phyloP scores from a whole-genome alignment of 495 filamentous ascomycete species.

The Aspergillus affinis region DNA sequence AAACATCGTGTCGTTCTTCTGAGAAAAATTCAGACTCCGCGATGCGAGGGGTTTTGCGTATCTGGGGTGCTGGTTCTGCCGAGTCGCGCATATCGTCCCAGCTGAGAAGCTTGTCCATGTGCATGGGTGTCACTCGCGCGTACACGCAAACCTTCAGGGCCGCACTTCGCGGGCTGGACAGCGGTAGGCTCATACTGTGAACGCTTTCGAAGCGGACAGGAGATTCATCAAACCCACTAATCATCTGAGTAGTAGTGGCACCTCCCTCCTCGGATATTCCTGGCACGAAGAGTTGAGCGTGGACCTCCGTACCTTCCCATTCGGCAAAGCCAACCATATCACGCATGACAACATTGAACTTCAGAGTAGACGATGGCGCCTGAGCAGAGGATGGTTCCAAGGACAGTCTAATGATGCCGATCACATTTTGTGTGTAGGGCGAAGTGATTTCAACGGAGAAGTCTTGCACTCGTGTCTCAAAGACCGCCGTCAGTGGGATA shows the following conservation, averaged over 20 bases:
- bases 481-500: conserved; percentile 89
- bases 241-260: conserved; percentile 90
- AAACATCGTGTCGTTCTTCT: conserved; percentile 91
- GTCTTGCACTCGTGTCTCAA: conserved; percentile 92
- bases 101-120: conserved; percentile 94
- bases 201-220: conserved; percentile 94
- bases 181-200: conserved; percentile 97
- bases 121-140: conserved; percentile 86
- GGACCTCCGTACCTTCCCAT: conserved; percentile 91
- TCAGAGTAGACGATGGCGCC: conserved; percentile 86
- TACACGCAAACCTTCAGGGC: conserved; percentile 89
- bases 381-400: conserved; percentile 93
- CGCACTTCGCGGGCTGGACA: conserved; percentile 71
- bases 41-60: conserved; percentile 69
- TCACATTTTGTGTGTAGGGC: conserved; percentile 84
- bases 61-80: conserved; percentile 47
- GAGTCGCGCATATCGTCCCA: conserved; percentile 97
- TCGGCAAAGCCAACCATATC: conserved; percentile 96
- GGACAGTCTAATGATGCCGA: conserved; percentile 87
- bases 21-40: conserved; percentile 89
- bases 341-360: conserved; percentile 99
- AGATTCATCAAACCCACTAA: conserved; percentile 92
- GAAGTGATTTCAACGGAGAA: conserved; percentile 87
- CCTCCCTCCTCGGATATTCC: conserved; percentile 91
- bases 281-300: conserved; percentile 93